These are phyloP conservation scores for Pascua guehoae DNA, from an alignment of 1,284 basidiomycete genomes.

Conservation along the genomic window DNA sequence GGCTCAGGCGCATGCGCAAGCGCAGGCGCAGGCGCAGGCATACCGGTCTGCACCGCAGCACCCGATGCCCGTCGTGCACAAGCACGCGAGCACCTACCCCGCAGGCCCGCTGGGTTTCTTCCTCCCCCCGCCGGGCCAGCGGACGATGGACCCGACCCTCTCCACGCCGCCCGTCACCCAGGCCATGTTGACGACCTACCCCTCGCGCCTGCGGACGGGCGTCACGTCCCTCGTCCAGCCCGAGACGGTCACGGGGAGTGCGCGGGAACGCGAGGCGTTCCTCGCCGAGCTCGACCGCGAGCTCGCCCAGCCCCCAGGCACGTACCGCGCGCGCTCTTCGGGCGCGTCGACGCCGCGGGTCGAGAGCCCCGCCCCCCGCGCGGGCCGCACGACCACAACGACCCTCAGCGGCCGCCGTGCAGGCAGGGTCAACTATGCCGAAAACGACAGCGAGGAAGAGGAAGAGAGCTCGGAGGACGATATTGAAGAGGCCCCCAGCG, in stretches of 20 bases:
- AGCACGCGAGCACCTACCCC: slow-evolving; percentile 18
- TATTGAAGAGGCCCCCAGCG: slow-evolving; percentile 70
- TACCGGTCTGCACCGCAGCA: no score
- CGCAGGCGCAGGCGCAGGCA: no score
- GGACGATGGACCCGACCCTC: slow-evolving; percentile 31
- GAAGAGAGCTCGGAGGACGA: slow-evolving; percentile 65
- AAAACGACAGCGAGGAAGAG: slow-evolving; percentile 77
- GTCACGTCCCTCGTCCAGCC: slow-evolving; percentile 87
- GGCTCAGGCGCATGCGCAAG: no score
- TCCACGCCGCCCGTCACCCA: slow-evolving; percentile 53
- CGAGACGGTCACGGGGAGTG: slow-evolving; percentile 53
- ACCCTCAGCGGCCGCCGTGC: slow-evolving; percentile 51
- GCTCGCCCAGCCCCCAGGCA: neutral
- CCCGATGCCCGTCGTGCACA: neutral
- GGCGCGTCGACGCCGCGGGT: slow-evolving; percentile 34
- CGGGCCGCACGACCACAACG: slow-evolving; percentile 36
- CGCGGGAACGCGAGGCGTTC: slow-evolving; percentile 48
- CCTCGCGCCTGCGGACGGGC: slow-evolving; percentile 88
- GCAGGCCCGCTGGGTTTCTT: slow-evolving; percentile 40
- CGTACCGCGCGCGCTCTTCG: slow-evolving; percentile 5
- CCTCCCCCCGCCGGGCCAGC: slow-evolving; percentile 40
- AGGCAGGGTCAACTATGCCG: slow-evolving; percentile 78
- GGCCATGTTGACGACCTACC: slow-evolving; percentile 76
- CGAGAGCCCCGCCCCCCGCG: slow-evolving; percentile 30
- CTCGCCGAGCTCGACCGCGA: slow-evolving; percentile 41